Percentiles rank a stretch among this genome's conserved stretches.
Evolutionary conservation across 2,329 filamentous ascomycete genomes (phyloP).

Genomic region (Penicillium hordei): DNA sequence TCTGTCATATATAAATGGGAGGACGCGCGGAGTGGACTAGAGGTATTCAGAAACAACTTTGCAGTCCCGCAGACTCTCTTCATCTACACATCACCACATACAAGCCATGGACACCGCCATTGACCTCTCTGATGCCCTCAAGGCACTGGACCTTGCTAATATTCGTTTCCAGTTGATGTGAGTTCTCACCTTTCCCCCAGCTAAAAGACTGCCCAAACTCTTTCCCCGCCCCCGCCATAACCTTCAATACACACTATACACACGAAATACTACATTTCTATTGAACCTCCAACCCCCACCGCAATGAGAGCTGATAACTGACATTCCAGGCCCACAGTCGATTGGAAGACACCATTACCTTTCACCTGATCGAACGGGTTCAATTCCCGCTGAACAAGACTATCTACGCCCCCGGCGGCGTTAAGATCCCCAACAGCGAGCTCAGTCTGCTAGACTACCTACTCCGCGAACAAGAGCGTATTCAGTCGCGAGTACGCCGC

Average conservation of each 20-base stretch:
- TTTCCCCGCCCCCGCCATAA: slow-evolving; percentile 16
- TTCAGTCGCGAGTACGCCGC: slow-evolving; percentile 90
- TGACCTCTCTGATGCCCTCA: slow-evolving; percentile 78
- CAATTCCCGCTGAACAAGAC: slow-evolving; percentile 90
- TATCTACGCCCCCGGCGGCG: slow-evolving; percentile 80
- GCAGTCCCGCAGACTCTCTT: slow-evolving; percentile 10
- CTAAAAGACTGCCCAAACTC: neutral
- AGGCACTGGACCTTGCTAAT: slow-evolving; percentile 83
- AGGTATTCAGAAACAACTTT: slow-evolving; percentile 12
- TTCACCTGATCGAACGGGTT: slow-evolving; percentile 94
- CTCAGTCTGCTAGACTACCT: slow-evolving; percentile 94
- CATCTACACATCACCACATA: slow-evolving; percentile 13
- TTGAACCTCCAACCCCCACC: neutral
- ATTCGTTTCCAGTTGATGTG: slow-evolving; percentile 95
- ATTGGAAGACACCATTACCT: slow-evolving; percentile 95
- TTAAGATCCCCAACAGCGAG: slow-evolving; percentile 69
- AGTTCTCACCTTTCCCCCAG: slow-evolving; percentile 32
- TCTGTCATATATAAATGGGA: neutral
- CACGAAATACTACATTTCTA: neutral
- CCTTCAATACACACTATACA: neutral
- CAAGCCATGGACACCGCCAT: slow-evolving; percentile 80
- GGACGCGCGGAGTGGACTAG: neutral
- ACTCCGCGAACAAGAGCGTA: slow-evolving; percentile 80
- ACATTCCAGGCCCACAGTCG: slow-evolving; percentile 58
- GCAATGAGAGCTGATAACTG: slow-evolving; percentile 3